phyloP scores from a whole-genome alignment of 169 alveolate species.

The Plasmodium adleri region DNA sequence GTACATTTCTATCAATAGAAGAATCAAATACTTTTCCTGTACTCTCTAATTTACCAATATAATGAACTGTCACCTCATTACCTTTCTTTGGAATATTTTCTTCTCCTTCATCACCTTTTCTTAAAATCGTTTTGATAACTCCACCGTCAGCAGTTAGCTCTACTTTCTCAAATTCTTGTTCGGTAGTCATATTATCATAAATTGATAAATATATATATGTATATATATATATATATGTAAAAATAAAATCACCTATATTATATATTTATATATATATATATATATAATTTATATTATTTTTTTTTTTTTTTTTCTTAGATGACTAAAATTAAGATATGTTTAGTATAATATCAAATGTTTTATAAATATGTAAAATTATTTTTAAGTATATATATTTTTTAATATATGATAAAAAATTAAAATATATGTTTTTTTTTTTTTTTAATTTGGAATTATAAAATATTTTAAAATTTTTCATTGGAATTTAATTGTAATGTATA shows the following conservation, averaged over 20 bases:
- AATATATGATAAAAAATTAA: too few relatives aligned
- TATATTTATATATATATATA: too few relatives aligned
- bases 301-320: too few relatives aligned
- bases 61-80: slow-evolving; percentile 89
- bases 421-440: too few relatives aligned
- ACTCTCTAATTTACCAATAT: slow-evolving; percentile 86
- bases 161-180: slow-evolving; percentile 23
- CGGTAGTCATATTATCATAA: neutral
- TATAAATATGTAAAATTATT: too few relatives aligned
- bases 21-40: slow-evolving; percentile 88
- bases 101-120: slow-evolving; percentile 73
- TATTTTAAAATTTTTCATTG: too few relatives aligned
- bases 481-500: too few relatives aligned
- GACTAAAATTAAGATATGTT: too few relatives aligned
- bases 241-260: neutral
- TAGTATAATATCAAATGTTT: too few relatives aligned
- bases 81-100: slow-evolving; percentile 85
- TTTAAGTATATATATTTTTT: too few relatives aligned
- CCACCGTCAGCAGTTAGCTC: slow-evolving; percentile 76
- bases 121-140: slow-evolving; percentile 61
- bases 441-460: too few relatives aligned
- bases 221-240: slow-evolving; percentile 2
- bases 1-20: slow-evolving; percentile 84
- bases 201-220: neutral
- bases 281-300: too few relatives aligned